phyloP scores from a whole-genome alignment of 2,329 filamentous ascomycete species.

The Alternaria sp. region DNA sequence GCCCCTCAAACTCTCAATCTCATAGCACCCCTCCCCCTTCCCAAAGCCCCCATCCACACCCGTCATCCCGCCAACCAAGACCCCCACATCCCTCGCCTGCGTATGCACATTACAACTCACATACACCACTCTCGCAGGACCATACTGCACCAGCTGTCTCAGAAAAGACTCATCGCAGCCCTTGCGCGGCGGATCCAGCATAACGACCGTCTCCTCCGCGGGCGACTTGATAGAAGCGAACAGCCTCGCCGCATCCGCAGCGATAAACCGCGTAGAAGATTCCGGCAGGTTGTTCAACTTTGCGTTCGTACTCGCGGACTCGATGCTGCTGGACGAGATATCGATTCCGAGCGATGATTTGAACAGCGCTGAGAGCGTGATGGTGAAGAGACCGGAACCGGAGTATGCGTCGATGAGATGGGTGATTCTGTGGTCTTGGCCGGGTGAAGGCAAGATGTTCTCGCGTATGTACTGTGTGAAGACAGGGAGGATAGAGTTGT shows the following conservation, averaged over 20 bases:
- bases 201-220: constrained; percentile 83
- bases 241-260: constrained; percentile 82
- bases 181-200: constrained; percentile 95
- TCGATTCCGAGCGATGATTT: constrained; percentile 85
- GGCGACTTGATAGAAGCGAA: constrained; percentile 79
- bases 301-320: constrained; percentile 80
- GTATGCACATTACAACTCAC: constrained; percentile 99
- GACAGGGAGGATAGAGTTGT: constrained; percentile 90
- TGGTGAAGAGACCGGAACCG: constrained; percentile 94
- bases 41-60: constrained; percentile 46
- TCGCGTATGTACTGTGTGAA: constrained; percentile 89
- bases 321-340: constrained; percentile 79
- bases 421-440: constrained; percentile 59
- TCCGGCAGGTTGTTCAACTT: constrained; percentile 71
- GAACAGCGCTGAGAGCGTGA: constrained; percentile 86
- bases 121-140: constrained; percentile 82
- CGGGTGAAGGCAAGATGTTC: constrained; percentile 66
- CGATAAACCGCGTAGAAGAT: constrained; percentile 80
- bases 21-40: constrained; percentile 62
- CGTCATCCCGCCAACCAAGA: constrained; percentile 75
- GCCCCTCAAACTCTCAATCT: constrained; percentile 86
- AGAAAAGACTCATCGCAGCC: constrained; percentile 90
- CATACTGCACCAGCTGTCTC: constrained; percentile 77
- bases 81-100: constrained; percentile 89
- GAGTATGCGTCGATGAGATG: constrained; percentile 98